These are phyloP conservation scores for Musa acuminata DNA, from an alignment of 176 grass and related monocot genomes.

Conservation along the genomic window DNA sequence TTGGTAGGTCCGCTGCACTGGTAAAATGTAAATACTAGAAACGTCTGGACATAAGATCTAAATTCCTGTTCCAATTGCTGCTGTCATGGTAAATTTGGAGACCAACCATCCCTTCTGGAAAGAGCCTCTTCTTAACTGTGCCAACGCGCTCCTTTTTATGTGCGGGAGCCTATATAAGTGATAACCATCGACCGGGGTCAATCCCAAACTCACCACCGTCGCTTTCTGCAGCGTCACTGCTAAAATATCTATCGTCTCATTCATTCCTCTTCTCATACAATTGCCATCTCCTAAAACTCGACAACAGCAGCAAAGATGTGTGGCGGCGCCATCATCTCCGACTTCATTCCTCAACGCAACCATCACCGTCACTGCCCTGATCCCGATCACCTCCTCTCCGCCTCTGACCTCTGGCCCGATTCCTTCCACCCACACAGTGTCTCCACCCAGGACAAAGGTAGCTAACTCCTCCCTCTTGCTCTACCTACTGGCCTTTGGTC, in stretches of 20 bases:
- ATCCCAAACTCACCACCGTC: no score
- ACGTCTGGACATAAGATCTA: no score
- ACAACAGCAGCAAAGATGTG: conserved; percentile 37
- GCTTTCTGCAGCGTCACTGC: no score
- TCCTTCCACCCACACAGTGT: not conserved
- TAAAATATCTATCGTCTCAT: not conserved
- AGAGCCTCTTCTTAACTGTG: no score
- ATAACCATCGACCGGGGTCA: not conserved
- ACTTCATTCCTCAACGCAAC: conserved; percentile 50
- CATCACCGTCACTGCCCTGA: not conserved
- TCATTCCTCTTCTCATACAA: not conserved
- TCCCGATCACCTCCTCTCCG: not conserved
- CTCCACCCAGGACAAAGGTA: conserved; percentile 33
- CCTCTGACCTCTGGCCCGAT: conserved; percentile 54
- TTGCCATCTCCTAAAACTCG: not conserved
- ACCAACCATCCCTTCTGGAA: no score
- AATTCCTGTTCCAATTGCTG: no score
- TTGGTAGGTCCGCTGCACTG: no score
- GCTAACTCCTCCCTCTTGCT: not conserved
- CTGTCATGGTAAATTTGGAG: no score
- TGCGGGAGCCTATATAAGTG: not conserved
- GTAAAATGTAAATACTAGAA: no score
- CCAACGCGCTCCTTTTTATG: no score
- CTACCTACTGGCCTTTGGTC: not conserved
- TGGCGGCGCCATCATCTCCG: conserved; percentile 76